phyloP scores from a whole-genome alignment of 1,284 basidiomycete species.

The Ganoderma lucidum region DNA sequence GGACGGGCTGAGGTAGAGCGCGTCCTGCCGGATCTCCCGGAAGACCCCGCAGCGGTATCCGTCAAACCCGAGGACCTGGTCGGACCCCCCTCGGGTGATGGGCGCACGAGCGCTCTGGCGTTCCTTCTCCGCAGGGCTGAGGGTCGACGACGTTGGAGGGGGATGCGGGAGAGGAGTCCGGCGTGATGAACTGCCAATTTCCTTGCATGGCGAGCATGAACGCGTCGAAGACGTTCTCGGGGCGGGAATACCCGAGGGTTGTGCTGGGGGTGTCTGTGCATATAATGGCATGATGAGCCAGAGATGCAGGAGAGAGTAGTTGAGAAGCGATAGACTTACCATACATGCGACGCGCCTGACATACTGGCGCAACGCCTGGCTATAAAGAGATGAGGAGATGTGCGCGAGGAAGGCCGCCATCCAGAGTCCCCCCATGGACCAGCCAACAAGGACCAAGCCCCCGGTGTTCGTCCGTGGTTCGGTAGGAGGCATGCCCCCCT shows the following conservation, averaged over 20 bases:
- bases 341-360: constrained; percentile 17
- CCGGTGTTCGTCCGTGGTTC: constrained; percentile 2
- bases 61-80: constrained; percentile 16
- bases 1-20: not conserved
- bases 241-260: too few species aligned
- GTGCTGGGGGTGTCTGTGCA: too few species aligned
- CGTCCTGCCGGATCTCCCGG: constrained; percentile 3
- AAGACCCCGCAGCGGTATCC: constrained; percentile 14
- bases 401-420: constrained; percentile 25
- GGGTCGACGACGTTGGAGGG: constrained; percentile 14
- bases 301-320: too few species aligned
- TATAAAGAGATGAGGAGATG: constrained; percentile 4
- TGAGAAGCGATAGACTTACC: too few species aligned
- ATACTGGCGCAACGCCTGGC: constrained; percentile 6
- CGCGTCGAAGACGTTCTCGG: constrained; percentile 21
- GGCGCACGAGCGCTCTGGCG: not conserved
- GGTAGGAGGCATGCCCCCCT: not conserved
- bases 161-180: constrained; percentile 4
- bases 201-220: constrained; percentile 11
- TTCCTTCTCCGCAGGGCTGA: constrained; percentile 17
- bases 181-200: not conserved
- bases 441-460: constrained; percentile 24
- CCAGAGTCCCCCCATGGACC: constrained; percentile 26
- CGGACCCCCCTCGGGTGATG: constrained; percentile 16
- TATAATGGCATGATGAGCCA: too few species aligned